Evolutionary conservation across 2,329 filamentous ascomycete species (phyloP).

Genomic region (Chaetomium globosum): DNA sequence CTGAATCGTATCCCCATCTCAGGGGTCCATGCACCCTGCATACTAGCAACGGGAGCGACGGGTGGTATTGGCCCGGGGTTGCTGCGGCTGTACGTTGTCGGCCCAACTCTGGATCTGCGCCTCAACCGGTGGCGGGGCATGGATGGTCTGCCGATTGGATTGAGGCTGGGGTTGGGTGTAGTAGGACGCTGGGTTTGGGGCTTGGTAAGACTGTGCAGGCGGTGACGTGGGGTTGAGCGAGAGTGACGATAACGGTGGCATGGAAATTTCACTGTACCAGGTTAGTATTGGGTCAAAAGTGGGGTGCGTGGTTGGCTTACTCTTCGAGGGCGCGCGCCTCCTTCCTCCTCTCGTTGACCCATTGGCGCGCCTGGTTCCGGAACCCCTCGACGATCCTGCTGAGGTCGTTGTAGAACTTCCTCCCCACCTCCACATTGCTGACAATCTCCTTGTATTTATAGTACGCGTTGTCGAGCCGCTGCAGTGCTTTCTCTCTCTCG

Average conservation of each 20-base stretch:
- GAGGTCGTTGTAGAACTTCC: constrained; percentile 97
- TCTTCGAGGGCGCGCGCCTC: constrained; percentile 79
- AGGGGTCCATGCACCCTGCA: constrained; percentile 72
- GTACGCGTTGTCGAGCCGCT: constrained; percentile 87
- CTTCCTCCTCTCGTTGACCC: constrained; percentile 76
- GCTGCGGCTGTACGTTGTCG: constrained; percentile 58
- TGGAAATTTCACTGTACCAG: constrained; percentile 51
- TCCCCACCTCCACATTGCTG: constrained; percentile 83
- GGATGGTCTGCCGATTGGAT: constrained; percentile 37
- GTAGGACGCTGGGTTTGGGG: constrained; percentile 32
- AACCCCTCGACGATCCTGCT: constrained; percentile 83
- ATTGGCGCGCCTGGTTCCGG: constrained; percentile 73
- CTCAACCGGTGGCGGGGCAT: constrained; percentile 45
- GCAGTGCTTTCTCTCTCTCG: constrained; percentile 83
- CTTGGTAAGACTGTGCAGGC: constrained; percentile 29
- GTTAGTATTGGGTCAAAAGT: not conserved
- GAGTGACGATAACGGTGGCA: constrained; percentile 54
- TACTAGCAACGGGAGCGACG: constrained; percentile 40
- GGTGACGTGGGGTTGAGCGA: constrained; percentile 37
- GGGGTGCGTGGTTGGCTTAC: constrained; percentile 49
- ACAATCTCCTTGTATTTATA: constrained; percentile 96
- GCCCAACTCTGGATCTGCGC: constrained; percentile 63
- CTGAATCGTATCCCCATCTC: constrained; percentile 80
- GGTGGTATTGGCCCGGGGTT: constrained; percentile 52
- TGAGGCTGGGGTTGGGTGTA: constrained; percentile 39